Evolutionary conservation across 2,329 filamentous ascomycete genomes (phyloP).

Genomic region (Trichoderma gracile): DNA sequence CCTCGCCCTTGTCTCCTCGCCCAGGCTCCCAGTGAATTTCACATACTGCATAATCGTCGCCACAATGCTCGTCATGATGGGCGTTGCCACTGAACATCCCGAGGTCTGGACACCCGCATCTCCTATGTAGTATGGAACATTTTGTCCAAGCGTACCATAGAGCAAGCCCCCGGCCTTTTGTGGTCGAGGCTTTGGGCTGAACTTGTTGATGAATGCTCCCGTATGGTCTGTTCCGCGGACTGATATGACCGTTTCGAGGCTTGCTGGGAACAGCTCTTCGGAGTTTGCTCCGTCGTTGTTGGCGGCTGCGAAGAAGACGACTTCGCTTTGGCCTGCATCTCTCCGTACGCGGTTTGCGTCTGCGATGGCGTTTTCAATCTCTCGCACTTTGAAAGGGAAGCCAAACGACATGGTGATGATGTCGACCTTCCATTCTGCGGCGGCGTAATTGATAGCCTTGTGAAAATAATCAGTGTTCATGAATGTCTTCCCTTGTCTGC

Average conservation of each 20-base stretch:
- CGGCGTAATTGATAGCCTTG: background rate
- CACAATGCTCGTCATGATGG: background rate
- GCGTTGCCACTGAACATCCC: background rate
- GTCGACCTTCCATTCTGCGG: background rate
- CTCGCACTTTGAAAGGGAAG: background rate
- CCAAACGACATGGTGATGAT: background rate
- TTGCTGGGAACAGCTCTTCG: background rate
- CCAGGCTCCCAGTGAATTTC: background rate
- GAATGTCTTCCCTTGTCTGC: background rate
- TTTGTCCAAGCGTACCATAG: background rate
- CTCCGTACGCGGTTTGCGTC: background rate
- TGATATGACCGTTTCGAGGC: background rate
- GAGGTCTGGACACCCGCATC: too few relatives aligned
- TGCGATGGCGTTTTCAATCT: background rate
- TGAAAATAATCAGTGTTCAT: background rate
- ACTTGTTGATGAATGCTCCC: too few relatives aligned
- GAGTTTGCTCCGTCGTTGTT: background rate
- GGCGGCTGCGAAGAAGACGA: background rate
- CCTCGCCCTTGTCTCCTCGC: too few relatives aligned
- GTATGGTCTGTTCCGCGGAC: too few relatives aligned
- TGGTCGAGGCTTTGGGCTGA: too few relatives aligned
- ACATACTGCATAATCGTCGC: background rate
- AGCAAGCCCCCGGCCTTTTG: too few relatives aligned
- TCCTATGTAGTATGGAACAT: background rate
- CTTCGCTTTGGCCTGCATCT: background rate